Base-by-base conservation (phyloP, 495 filamentous ascomycete species). In the Tetracladium setigerum region DNA sequence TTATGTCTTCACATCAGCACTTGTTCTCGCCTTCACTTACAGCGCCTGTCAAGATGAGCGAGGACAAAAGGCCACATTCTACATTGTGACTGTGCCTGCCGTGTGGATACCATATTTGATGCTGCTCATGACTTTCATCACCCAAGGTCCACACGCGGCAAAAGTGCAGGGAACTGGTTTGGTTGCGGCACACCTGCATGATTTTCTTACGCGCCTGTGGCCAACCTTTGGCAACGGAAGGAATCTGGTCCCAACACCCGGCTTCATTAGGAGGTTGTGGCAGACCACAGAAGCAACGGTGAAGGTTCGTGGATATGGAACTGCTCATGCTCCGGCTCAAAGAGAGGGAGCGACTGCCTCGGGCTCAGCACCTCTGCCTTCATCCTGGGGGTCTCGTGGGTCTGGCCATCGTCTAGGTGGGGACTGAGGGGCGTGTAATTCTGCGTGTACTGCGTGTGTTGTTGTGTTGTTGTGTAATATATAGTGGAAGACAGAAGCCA, bases 11-110 rank as follows among this genome's bases (percentile, higher is more conserved):
- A 76, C 84, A 5, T 67, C 69, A 31, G 84, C 82, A 16, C 73
- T 96, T 44, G 80, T 83, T 41, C 67, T 94, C 35, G 86, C 86
- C 14, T 72, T 92, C 37, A 76, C 78, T 50, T 95, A 91, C 63
- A 95, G 87, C 11, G 85, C 78, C 38, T 72, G 77, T 9, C 89
- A 94, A 63, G 88, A 91, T 48, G 85, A 89, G 62, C 80, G 86
- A 40, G 83, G 84, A 44, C 70, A 65, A 48, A 81, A 82, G 51
- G 70, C 81, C 7, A 77, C 64, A 30, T 86, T 89, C 62, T 86
- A 84, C 63, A 68, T 96, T 55, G 67, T 95, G 49, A 79, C 78
- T 10, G 83, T 96, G 48, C 83, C 82, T 4, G 78, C 84, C 1
- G 80, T 85, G 52, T 78, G 74, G 59, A 64, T 89, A 22, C 90